Evolutionary conservation across 2,329 filamentous ascomycete species (phyloP).

Genomic region (Verruconis gallopava): DNA sequence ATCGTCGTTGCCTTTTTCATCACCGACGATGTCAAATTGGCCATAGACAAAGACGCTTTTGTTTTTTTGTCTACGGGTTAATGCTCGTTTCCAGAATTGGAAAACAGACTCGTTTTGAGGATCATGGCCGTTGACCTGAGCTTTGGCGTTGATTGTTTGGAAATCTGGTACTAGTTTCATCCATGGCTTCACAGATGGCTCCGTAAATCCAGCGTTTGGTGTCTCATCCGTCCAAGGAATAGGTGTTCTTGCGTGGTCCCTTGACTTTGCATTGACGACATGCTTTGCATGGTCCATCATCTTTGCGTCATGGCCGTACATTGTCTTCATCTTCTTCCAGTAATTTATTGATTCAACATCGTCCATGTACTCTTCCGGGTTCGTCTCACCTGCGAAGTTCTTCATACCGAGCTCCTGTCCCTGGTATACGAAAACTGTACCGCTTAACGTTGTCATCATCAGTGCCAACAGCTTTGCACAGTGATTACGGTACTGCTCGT

Average conservation of each 20-base stretch:
- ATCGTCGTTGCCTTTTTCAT: constrained; percentile 38
- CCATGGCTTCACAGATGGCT: constrained; percentile 39
- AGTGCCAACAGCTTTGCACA: constrained; percentile 34
- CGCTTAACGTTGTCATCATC: constrained; percentile 35
- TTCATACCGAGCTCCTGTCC: constrained; percentile 39
- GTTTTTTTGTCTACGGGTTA: constrained; percentile 42
- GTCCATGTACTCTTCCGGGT: constrained; percentile 32
- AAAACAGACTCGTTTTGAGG: constrained; percentile 35
- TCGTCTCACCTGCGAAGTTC: constrained; percentile 33
- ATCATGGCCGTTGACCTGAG: constrained; percentile 28
- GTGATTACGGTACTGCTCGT: constrained; percentile 31
- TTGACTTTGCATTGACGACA: constrained; percentile 45
- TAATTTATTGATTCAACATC: constrained; percentile 45
- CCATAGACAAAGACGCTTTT: constrained; percentile 56
- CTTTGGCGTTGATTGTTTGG: constrained; percentile 41
- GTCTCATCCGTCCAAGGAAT: constrained; percentile 48
- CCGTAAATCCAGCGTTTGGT: constrained; percentile 49
- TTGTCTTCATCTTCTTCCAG: constrained; percentile 33
- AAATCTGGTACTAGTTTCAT: constrained; percentile 47
- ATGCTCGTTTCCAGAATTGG: constrained; percentile 46
- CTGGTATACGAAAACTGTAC: constrained; percentile 39
- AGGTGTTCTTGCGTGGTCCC: constrained; percentile 55
- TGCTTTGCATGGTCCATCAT: constrained; percentile 35
- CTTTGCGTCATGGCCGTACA: constrained; percentile 21
- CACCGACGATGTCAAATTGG: constrained; percentile 43